Base-by-base conservation (phyloP, 768 basidiomycete genomes). In the Nidularia pulvinata region DNA sequence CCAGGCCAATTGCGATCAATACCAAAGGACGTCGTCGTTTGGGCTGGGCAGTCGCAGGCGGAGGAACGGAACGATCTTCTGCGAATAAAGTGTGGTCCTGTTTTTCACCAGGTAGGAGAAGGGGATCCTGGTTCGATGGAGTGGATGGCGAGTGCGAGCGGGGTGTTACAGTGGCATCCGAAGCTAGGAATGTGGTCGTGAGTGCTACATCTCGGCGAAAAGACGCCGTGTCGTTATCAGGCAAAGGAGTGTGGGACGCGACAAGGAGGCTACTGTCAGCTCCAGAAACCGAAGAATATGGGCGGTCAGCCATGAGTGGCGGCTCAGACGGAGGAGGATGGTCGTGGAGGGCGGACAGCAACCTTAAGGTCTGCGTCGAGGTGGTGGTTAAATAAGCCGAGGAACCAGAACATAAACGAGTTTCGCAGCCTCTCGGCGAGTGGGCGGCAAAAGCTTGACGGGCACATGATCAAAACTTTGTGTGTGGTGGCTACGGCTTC, bases 1-100 rank as follows among this genome's bases (percentile, higher is more conserved):
- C 72, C 10, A 78, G 58, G 25, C 74, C 68, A 19, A 78, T 58
- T 22, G 74, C 48, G 33, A 56, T 57, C 7, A 63, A 19, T 45
- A 64, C 10, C 25, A 62, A 45, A 11, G 56, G 57, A 14, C 62
- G 56, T 13, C 57, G 56, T 34, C 57, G 44, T 22, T 52, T 59
- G 55, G 25, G 50, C 32, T 9, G 55, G 30, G 37, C 7, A 19
- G 49, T 9, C 7, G n/a, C 6, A 36, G 49, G 19, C 13, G 33
- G 49, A 11, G 6, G 34, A 10, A 25, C 45, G 22, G 10, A 7
- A 46, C 11, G 45, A 46, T 25, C 45, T 46, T 46, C 45, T 7
- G 45, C 9, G 22, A 10, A 22, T 7, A 11, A 9, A 19, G 45
- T 10, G 11, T 7, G 45, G 7, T 10, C 45, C 22, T 46, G 11